phyloP scores from a whole-genome alignment of 78 protist genomes.

The Speleostelium caveatum region DNA sequence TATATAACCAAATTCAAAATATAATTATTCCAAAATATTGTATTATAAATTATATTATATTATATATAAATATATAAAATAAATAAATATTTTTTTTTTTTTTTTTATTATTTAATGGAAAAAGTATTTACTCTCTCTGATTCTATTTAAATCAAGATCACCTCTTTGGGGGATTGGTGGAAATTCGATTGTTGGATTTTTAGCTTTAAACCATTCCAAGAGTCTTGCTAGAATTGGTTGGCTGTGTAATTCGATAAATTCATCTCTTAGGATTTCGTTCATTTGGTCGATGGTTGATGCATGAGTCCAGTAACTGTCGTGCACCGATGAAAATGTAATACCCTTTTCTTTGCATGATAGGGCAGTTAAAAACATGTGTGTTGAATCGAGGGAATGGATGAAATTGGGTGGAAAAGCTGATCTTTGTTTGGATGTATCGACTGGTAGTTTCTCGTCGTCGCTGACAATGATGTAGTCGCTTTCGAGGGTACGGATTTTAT shows the following conservation, averaged over 20 bases:
- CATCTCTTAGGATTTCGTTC: slow-evolving; percentile 81
- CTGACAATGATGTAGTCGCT: slow-evolving; percentile 3
- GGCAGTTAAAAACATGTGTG: slow-evolving; percentile 96
- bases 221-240: slow-evolving; percentile 77
- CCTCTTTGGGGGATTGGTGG: slow-evolving; percentile 86
- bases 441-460: slow-evolving; percentile 35
- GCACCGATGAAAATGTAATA: slow-evolving; percentile 93
- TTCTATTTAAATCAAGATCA: slow-evolving; percentile 68
- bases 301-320: slow-evolving; percentile 98
- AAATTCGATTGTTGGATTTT: slow-evolving; percentile 56
- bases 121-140: slow-evolving; percentile 81
- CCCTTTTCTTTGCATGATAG: slow-evolving; percentile 6
- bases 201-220: slow-evolving; percentile 15
- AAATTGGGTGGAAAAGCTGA: slow-evolving; percentile 97
- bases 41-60: no score
- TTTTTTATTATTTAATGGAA: slow-evolving; percentile 68
- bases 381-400: slow-evolving; percentile 95
- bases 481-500: slow-evolving; percentile 2
- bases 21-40: no score
- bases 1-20: no score
- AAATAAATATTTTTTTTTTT: background rate
- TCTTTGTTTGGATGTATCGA: slow-evolving; percentile 58
- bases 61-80: no score
- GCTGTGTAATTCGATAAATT: slow-evolving; percentile 88
- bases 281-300: slow-evolving; percentile 81